Evolutionary conservation across 495 filamentous ascomycete genomes (phyloP).

Genomic region (Recurvomyces mirabilis): DNA sequence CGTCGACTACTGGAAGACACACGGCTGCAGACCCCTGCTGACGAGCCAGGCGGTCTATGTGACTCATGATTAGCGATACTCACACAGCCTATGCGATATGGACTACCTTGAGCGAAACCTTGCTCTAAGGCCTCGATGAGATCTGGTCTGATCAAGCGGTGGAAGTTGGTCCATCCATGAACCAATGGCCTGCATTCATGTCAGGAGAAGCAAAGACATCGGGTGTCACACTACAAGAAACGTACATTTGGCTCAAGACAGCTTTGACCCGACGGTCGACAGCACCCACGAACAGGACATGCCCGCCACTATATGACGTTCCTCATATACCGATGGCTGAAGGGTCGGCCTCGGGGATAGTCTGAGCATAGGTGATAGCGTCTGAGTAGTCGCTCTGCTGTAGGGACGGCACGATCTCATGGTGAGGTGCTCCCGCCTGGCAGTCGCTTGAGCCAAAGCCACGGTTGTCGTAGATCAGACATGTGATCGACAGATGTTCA

Average conservation of each 20-base stretch:
- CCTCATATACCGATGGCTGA: constrained; percentile 31
- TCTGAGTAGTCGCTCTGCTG: constrained; percentile 28
- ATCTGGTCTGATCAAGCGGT: constrained; percentile 17
- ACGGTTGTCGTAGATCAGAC: constrained; percentile 32
- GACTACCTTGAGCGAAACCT: constrained; percentile 16
- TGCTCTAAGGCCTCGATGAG: constrained; percentile 9
- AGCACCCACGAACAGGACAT: constrained; percentile 27
- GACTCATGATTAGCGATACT: neutral
- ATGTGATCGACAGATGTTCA: constrained; percentile 19
- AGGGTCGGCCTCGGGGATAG: constrained; percentile 22
- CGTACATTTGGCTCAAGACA: constrained; percentile 24
- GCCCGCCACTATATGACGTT: constrained; percentile 26
- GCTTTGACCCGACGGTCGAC: constrained; percentile 31
- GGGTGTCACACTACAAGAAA: neutral
- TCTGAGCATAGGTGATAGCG: constrained; percentile 27
- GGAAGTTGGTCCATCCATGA: constrained; percentile 16
- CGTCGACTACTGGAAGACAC: constrained; percentile 18
- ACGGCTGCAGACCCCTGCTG: constrained; percentile 7
- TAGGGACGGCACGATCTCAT: constrained; percentile 27
- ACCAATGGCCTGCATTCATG: constrained; percentile 11
- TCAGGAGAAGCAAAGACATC: neutral
- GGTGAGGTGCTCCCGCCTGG: constrained; percentile 19
- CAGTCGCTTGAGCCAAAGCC: constrained; percentile 30
- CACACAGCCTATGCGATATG: neutral
- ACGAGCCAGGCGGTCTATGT: constrained; percentile 17